phyloP scores from a whole-genome alignment of 495 filamentous ascomycete genomes.

The Penicillium desertorum region DNA sequence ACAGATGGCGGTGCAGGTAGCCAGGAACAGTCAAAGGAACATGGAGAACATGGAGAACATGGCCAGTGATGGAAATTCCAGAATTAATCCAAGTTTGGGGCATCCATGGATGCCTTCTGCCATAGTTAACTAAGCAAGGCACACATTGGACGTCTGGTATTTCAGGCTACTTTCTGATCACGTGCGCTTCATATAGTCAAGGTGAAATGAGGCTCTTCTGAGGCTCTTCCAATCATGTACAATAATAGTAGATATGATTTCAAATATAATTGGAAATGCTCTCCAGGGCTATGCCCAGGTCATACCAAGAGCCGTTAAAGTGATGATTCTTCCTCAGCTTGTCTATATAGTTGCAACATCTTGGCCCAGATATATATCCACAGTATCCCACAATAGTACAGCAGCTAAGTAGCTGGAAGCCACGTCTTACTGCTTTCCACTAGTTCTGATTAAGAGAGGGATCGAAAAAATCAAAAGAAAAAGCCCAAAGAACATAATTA shows the following conservation, averaged over 20 bases:
- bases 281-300: neutral
- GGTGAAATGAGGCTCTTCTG: neutral
- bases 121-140: conserved; percentile 7
- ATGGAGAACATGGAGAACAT: too few species aligned
- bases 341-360: neutral
- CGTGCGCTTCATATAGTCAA: neutral
- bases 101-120: conserved; percentile 1
- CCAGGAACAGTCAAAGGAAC: conserved; percentile 5
- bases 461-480: neutral
- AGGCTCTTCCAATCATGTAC: neutral
- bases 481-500: neutral
- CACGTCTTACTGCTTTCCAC: neutral
- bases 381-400: neutral
- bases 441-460: neutral
- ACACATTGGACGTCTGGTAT: neutral
- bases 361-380: neutral
- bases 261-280: neutral
- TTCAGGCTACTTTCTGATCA: neutral
- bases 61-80: conserved; percentile 1
- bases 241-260: neutral
- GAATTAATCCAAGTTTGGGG: neutral
- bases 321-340: neutral
- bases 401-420: neutral
- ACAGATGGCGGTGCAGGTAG: neutral
- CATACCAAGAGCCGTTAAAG: neutral